Base-by-base conservation (phyloP, 108 stramenopile genomes). In the Pseudonitzschia multistriata region DNA sequence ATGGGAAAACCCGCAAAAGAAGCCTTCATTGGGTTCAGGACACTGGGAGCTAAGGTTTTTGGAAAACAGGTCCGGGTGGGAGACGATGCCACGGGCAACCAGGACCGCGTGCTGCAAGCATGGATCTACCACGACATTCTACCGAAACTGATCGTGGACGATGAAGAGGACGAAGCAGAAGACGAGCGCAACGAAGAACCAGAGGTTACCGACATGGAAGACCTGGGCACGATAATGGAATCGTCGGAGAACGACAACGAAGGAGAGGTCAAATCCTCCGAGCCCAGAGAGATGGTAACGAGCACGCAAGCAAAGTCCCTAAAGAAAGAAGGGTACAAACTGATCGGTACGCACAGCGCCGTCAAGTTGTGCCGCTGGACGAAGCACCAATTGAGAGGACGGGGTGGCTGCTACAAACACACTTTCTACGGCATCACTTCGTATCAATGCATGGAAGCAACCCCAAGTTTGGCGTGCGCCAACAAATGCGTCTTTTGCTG, bases 401-500 rank as follows among this genome's bases (percentile, higher is more conserved):
- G 96, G 33, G 97, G 97, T 22, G 96, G 97, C 0, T 98, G 96
- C 67, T 98, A 98, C 88, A 98, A 98, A 67, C 97, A 98, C 78
- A 96, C 92, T 28, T 95, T 94, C 69, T 98, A 98, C 63, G 97
- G 96, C 1, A 98, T 98, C 67, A 96, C 96, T 6, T 82, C 80
- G 21, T 97, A 98, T 71, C 96, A 98, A 77, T 98, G 96, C 76
- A 98, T 98, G 96, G 97, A 98, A 74, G 94, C 94, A 10, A 98
- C 97, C 10, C 95, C 97, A 17, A 83, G 81, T 57, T 66, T 98
- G 48, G 95, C 96, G 19, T 98, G 98, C 81, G 98, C 96, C 50
- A 97, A 97, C 81, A 97, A 97, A 78, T 98, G 98, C 79, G 94
- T 95, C 35, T 98, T 98, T 82, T 98, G 98, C 81, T 98, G 98